Conservation (phyloP, 2,329 filamentous ascomycete species). For the Magnaporthiopsis incrustans region DNA sequence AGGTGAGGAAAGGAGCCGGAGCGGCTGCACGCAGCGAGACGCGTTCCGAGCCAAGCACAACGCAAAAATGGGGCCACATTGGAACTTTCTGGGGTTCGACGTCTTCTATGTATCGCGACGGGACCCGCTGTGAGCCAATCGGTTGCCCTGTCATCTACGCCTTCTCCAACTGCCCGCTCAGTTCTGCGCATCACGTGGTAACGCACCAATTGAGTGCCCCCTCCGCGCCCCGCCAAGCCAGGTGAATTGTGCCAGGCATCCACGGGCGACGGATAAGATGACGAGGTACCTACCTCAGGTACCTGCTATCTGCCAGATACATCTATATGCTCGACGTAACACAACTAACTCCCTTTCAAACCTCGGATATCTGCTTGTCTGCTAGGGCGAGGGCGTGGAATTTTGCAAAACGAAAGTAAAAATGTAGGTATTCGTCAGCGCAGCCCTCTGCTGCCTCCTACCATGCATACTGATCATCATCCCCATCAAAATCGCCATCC, state of each 20-base stretch:
- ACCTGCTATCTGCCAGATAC: too few species aligned
- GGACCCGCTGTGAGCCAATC: conserved; percentile 2
- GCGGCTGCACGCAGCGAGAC: background rate
- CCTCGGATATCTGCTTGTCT: too few species aligned
- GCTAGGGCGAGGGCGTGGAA: too few species aligned
- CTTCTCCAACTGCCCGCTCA: background rate
- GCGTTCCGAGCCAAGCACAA: background rate
- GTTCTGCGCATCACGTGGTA: background rate
- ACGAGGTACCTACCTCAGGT: too few species aligned
- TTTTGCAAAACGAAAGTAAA: too few species aligned
- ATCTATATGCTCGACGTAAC: too few species aligned
- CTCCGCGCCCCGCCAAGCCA: too few species aligned
- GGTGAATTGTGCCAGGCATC: too few species aligned
- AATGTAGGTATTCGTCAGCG: too few species aligned
- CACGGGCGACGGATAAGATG: too few species aligned
- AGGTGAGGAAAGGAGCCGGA: background rate
- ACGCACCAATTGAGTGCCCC: background rate
- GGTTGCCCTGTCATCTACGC: background rate
- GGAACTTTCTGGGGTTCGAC: background rate
- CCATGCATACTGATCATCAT: conserved; percentile 16
- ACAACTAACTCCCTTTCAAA: too few species aligned
- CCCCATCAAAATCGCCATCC: conserved; percentile 23
- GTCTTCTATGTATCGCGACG: too few species aligned
- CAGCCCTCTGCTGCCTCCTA: conserved; percentile 7
- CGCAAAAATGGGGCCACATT: background rate